Evolutionary conservation across 208 protist genomes (phyloP).

Genomic region (Leishmania tarentolae): DNA sequence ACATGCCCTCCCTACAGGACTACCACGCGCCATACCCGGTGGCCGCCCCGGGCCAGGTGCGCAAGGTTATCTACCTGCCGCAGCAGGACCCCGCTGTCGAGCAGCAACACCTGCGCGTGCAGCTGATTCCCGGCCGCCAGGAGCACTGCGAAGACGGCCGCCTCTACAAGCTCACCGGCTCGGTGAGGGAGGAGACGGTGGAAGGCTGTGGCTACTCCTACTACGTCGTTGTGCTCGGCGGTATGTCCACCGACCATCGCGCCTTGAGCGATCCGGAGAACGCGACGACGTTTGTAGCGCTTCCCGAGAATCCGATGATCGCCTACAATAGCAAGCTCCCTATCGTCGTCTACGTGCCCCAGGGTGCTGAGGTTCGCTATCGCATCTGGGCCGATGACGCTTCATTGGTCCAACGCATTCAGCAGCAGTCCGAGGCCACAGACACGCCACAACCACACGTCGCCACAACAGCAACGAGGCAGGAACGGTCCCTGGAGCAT

Average conservation of each 20-base stretch:
- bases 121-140: conserved; percentile 70
- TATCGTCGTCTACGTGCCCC: conserved; percentile 59
- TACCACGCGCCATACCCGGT: conserved; percentile 70
- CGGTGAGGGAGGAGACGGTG: conserved; percentile 42
- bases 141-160: conserved; percentile 55
- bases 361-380: conserved; percentile 55
- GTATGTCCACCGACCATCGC: conserved; percentile 21
- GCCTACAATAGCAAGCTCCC: conserved; percentile 57
- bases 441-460: not conserved
- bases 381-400: conserved; percentile 43
- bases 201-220: conserved; percentile 66
- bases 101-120: conserved; percentile 50
- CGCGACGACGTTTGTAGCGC: conserved; percentile 40
- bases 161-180: conserved; percentile 47
- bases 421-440: not conserved
- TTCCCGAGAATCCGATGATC: conserved; percentile 27
- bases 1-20: conserved; percentile 49
- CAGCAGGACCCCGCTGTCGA: conserved; percentile 31
- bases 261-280: conserved; percentile 19
- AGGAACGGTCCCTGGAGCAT: not conserved
- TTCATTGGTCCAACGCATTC: not conserved
- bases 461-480: not conserved
- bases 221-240: conserved; percentile 42
- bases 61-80: conserved; percentile 78
- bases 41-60: conserved; percentile 58